Evolutionary conservation across 2,329 filamentous ascomycete genomes (phyloP).

Genomic region (Botrytis deweyae): DNA sequence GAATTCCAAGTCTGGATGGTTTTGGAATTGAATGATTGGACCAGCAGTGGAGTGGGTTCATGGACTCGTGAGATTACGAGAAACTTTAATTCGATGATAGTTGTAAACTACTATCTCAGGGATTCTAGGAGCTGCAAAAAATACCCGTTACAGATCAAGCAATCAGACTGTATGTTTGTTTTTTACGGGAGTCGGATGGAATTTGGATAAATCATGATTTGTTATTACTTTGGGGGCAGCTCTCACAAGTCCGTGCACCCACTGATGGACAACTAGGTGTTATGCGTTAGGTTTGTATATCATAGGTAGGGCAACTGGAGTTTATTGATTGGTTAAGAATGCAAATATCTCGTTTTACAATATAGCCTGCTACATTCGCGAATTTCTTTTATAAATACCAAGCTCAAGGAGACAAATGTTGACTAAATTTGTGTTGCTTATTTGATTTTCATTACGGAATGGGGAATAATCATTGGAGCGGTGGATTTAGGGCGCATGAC

Average conservation of each 20-base stretch:
- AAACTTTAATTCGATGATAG: neutral
- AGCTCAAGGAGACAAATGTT: conserved; percentile 5
- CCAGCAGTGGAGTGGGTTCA: neutral
- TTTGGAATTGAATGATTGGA: conserved; percentile 26
- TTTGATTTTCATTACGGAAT: conserved; percentile 13
- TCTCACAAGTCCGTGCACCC: neutral
- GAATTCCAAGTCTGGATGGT: conserved; percentile 23
- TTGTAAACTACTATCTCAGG: neutral
- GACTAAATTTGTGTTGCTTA: neutral
- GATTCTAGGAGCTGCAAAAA: neutral
- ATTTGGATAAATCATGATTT: neutral
- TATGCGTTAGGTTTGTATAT: neutral
- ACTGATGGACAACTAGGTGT: neutral
- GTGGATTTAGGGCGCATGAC: neutral
- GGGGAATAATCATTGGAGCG: conserved; percentile 2
- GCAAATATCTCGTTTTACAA: conserved; percentile 1
- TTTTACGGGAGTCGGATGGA: neutral
- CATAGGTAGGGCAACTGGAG: conserved; percentile 2
- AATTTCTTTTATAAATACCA: conserved; percentile 14
- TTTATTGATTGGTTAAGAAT: conserved; percentile 18
- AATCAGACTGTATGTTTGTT: neutral
- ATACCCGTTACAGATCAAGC: neutral
- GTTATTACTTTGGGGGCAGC: neutral
- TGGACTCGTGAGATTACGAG: neutral
- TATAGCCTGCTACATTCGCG: neutral